Percentiles rank a stretch among this genome's conserved stretches.
phyloP scores from a whole-genome alignment of 306 rosid genomes.

The Quillaja saponaria region DNA sequence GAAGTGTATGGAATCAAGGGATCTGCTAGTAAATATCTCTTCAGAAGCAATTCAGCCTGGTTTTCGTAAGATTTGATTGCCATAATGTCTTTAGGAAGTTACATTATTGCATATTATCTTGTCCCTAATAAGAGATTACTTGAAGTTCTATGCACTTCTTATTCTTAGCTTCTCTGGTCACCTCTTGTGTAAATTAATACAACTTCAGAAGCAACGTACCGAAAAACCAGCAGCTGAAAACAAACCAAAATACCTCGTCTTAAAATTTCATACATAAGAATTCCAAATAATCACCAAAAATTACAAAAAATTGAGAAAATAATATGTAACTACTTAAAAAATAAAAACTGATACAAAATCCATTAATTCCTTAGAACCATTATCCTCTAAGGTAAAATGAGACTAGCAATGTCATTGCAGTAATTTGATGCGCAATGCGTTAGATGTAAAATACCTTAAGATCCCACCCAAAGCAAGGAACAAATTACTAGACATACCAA shows the following conservation, averaged over 20 bases:
- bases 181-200: constrained; percentile 26
- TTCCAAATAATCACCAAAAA: constrained; percentile 12
- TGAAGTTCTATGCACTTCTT: constrained; percentile 17
- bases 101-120: constrained; percentile 38
- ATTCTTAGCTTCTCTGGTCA: constrained; percentile 15
- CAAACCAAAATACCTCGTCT: constrained; percentile 6
- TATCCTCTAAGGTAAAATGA: not conserved
- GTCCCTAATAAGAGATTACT: constrained; percentile 29
- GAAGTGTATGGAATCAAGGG: constrained; percentile 67
- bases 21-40: constrained; percentile 63
- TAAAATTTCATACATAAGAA: constrained; percentile 7
- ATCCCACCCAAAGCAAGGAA: too few species aligned
- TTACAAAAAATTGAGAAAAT: not conserved
- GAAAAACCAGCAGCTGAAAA: constrained; percentile 9
- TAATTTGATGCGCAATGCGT: too few species aligned
- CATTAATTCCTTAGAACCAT: constrained; percentile 21
- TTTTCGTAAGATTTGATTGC: constrained; percentile 62
- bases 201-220: constrained; percentile 20
- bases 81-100: constrained; percentile 63
- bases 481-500: too few species aligned
- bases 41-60: constrained; percentile 70
- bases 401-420: not conserved
- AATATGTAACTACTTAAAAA: constrained; percentile 7
- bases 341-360: constrained; percentile 13
- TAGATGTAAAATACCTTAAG: too few species aligned